Base-by-base conservation (phyloP, 768 basidiomycete species). In the Aureoboletus auriporus region DNA sequence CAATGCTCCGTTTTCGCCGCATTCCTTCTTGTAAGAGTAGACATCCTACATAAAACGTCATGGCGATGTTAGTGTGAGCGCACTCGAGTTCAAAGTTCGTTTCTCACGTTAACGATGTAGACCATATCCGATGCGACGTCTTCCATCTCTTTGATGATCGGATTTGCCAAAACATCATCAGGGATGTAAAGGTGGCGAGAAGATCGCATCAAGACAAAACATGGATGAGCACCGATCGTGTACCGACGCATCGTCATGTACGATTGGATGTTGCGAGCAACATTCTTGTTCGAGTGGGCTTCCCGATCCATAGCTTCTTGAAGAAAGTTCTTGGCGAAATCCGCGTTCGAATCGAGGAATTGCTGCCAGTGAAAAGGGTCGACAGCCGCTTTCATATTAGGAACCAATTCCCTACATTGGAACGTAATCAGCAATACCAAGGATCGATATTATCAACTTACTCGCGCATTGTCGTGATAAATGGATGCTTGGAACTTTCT, bases 1-100 rank as follows among this genome's bases (percentile, higher is more conserved):
- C 44, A 58, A 34, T 9, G 61, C 64, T 1, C 63, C 63, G 16
- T 65, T 61, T 10, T 65, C 61, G 16, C 53, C 54, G 16, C 39
- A 46, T 39, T 65, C 64, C 46, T 65, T 65, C 50, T 65, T 65
- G 52, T 61, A 65, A 12, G 64, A 65, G 36, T 63, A 62, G 36
- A 65, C 59, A 13, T 62, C 60, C 64, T 65, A 20, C 11, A 30
- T 20, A 14, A 28, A 36, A 14, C 12, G 20, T 23, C n/a, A n/a
- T n/a, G n/a, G n/a, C n/a, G 8, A n/a, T n/a, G 29, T 34, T 28
- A 35, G 26, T n/a, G 37, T 23, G 20, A 20, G 9, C 10, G 30
- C 16, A 38, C 8, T 2, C 23, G 5, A 12, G 11, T 12, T 2
- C 11, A 8, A n/a, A 34, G 4, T 14, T 23, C 4, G 5, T 17